Conservation (phyloP, 768 basidiomycete genomes). For the Neoboletus subvelutipes region DNA sequence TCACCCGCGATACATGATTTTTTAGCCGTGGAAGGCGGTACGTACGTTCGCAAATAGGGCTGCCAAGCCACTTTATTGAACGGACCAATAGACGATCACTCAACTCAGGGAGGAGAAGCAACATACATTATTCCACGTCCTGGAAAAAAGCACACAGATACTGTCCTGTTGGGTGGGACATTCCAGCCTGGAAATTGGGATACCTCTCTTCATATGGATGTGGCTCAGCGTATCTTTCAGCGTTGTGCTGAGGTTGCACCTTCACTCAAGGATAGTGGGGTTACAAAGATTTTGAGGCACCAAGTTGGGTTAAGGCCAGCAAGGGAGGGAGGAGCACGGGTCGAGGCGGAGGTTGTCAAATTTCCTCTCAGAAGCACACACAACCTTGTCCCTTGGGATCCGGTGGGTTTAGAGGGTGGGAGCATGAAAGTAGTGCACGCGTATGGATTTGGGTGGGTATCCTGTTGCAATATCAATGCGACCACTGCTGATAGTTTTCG, state of each 20-base stretch:
- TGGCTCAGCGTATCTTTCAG: conserved; percentile 45
- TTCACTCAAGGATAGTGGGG: conserved; percentile 30
- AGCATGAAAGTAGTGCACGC: conserved; percentile 49
- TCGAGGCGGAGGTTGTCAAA: conserved; percentile 47
- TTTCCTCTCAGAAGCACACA: conserved; percentile 33
- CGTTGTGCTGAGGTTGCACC: conserved; percentile 43
- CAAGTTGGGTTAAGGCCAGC: conserved; percentile 61
- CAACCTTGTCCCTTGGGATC: conserved; percentile 18
- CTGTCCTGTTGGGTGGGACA: conserved; percentile 58
- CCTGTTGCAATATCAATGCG: background rate
- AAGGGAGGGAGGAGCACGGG: conserved; percentile 52
- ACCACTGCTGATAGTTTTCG: conserved; percentile 8
- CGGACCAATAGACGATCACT: conserved; percentile 12
- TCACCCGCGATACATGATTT: conserved; percentile 59
- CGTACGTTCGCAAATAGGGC: conserved; percentile 1
- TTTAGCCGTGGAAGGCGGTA: conserved; percentile 27
- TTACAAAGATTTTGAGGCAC: conserved; percentile 47
- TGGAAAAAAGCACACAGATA: conserved; percentile 39
- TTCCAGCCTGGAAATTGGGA: conserved; percentile 52
- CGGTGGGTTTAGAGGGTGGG: conserved; percentile 18
- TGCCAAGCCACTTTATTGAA: background rate
- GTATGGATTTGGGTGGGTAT: conserved; percentile 56
- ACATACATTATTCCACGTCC: conserved; percentile 68
- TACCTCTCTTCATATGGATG: conserved; percentile 42
- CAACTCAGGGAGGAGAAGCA: conserved; percentile 26